A percentile compares a stretch with the other conserved stretches of the same genome.
Evolutionary conservation across 148 eudicot genomes (phyloP).

Genomic region (Fagopyrum esculentum): DNA sequence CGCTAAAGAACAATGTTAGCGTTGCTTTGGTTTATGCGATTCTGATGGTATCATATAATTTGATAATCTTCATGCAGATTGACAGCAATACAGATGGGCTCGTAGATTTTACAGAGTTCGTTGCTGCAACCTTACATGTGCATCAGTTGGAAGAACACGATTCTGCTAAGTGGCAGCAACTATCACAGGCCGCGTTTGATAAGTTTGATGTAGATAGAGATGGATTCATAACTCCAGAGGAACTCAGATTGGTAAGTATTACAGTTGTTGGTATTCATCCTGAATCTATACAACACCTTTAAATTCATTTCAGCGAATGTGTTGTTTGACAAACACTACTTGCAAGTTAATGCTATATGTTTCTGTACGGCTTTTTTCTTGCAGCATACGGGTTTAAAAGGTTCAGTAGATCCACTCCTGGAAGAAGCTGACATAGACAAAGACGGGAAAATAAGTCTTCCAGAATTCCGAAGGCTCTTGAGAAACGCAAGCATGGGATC

Average conservation of each 20-base stretch:
- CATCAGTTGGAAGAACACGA: slow-evolving; percentile 90
- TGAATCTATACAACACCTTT: neutral
- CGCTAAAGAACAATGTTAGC: neutral
- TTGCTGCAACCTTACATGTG: slow-evolving; percentile 87
- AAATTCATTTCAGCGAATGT: neutral
- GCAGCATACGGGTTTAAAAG: slow-evolving; percentile 87
- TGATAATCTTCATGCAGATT: slow-evolving; percentile 36
- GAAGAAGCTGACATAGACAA: slow-evolving; percentile 92
- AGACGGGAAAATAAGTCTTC: slow-evolving; percentile 85
- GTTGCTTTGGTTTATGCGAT: neutral
- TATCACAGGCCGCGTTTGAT: slow-evolving; percentile 88
- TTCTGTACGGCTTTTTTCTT: neutral
- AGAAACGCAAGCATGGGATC: slow-evolving; percentile 88
- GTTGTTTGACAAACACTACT: neutral
- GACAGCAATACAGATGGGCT: slow-evolving; percentile 93
- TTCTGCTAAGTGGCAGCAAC: slow-evolving; percentile 69
- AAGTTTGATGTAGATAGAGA: slow-evolving; percentile 90
- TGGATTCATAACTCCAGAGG: slow-evolving; percentile 89
- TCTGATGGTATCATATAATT: neutral
- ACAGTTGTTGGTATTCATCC: neutral
- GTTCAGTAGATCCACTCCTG: slow-evolving; percentile 82
- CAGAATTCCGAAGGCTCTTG: slow-evolving; percentile 79
- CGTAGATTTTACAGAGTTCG: slow-evolving; percentile 89
- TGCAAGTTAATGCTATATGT: neutral
- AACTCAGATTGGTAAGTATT: slow-evolving; percentile 69